phyloP scores from a whole-genome alignment of 2,329 filamentous ascomycete species.

The Tympanopsis confertula region DNA sequence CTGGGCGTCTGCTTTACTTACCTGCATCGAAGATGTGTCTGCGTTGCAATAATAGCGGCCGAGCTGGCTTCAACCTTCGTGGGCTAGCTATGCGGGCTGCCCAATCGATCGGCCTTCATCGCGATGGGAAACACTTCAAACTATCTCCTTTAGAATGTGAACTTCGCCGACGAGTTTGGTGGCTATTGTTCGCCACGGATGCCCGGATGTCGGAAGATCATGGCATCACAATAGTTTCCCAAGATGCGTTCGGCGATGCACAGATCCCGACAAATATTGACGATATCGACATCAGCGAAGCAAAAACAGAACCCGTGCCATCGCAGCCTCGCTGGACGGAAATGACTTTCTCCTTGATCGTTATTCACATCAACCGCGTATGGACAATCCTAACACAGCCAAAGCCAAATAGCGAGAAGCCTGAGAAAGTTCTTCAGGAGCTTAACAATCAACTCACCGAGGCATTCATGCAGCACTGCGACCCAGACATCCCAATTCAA shows the following conservation, averaged over 20 bases:
- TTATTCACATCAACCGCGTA: not conserved
- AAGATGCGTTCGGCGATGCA: not conserved
- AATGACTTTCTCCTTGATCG: not conserved
- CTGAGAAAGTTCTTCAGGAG: not conserved
- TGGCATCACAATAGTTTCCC: not conserved
- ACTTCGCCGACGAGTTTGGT: conserved; percentile 15
- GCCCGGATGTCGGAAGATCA: not conserved
- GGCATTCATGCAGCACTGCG: not conserved
- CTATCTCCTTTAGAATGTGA: conserved; percentile 13
- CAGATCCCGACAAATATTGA: not conserved
- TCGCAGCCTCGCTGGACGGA: not conserved
- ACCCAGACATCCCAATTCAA: not conserved
- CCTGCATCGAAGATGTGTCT: conserved; percentile 1
- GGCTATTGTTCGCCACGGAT: conserved; percentile 10
- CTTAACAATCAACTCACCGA: not conserved
- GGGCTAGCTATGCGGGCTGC: conserved; percentile 14
- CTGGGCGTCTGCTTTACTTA: not conserved
- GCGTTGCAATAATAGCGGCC: conserved; percentile 1
- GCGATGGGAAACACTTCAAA: conserved; percentile 12
- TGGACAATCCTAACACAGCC: not conserved
- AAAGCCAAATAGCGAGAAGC: not conserved
- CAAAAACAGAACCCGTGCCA: not conserved
- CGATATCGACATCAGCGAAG: not conserved
- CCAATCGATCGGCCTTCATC: conserved; percentile 14
- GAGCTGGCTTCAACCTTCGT: conserved; percentile 8